Percentiles rank a stretch among this genome's conserved stretches.
Evolutionary conservation across 345 rosid genomes (phyloP).

Genomic region (Cochlearia excelsa): DNA sequence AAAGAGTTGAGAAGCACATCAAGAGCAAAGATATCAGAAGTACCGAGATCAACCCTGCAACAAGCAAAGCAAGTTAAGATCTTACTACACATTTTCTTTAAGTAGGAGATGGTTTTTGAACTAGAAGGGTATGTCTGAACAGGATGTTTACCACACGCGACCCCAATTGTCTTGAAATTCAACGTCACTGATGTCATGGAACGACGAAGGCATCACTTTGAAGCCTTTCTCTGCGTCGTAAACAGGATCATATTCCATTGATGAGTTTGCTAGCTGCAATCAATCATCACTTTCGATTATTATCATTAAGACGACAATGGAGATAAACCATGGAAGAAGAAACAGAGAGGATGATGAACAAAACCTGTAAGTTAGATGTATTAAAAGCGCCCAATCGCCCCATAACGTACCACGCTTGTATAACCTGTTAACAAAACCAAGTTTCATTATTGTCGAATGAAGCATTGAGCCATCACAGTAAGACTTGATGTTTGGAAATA

Average conservation of each 20-base stretch:
- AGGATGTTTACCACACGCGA: constrained; percentile 62
- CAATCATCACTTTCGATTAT: background rate
- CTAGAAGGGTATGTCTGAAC: background rate
- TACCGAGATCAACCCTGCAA: constrained; percentile 92
- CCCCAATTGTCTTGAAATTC: constrained; percentile 98
- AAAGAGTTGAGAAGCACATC: constrained; percentile 86
- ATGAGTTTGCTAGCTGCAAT: constrained; percentile 69
- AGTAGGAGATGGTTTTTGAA: background rate
- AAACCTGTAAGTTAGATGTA: constrained; percentile 89
- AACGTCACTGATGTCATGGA: constrained; percentile 87
- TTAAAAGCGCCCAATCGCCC: constrained; percentile 92
- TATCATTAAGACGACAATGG: constrained; percentile 6
- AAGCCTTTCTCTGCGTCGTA: constrained; percentile 81
- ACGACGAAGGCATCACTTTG: constrained; percentile 80
- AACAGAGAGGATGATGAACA: constrained; percentile 15
- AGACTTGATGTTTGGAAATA: constrained; percentile 5
- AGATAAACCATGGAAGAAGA: background rate
- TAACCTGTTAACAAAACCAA: constrained; percentile 48
- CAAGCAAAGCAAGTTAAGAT: constrained; percentile 9
- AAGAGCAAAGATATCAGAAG: constrained; percentile 69
- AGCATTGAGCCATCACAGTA: constrained; percentile 8
- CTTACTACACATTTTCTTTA: background rate
- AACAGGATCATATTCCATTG: constrained; percentile 74
- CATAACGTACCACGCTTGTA: constrained; percentile 96
- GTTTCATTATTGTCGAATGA: constrained; percentile 10